Evolutionary conservation across 148 eudicot genomes (phyloP), one percentile per base, ranked within the genome.

Genomic region (Vaccinium darrowii): DNA sequence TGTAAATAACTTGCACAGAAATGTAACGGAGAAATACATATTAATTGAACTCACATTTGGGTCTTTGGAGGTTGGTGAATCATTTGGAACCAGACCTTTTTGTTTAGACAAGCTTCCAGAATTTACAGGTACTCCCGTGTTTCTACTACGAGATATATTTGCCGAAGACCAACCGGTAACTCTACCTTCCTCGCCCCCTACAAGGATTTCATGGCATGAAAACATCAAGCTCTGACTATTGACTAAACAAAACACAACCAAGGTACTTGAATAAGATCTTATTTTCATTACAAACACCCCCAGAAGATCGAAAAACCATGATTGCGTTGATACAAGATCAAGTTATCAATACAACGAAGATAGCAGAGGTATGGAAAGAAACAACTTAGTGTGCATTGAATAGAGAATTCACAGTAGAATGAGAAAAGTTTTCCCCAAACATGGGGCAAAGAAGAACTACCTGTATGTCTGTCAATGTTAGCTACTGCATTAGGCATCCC

Each of bases 151-250:
- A 85, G 94, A 88, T 69, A 90, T 89, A 83, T 94, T 92, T 82
- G 87, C 91, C 10, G 95, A 86, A 82, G 88, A 91, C 93, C 92
- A 90, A 72, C 94, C 92, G 58, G 88, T 84, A 80, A 88, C 90
- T 54, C 92, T 91, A 25, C 92, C 90, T 84, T 94, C 95, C 56
- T 93, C 95, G 84, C 81, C 92, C 79, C 93, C 98, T 95, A 87
- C 49, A 72, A 33, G 15, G 58, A 50, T 58, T 79, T 51, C 76
- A 81, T 50, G 51, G 13, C 19, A 63, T 6, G 23, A 57, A 4
- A 49, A 83, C n/a, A 80, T 83, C 78, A 63, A 65, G 53, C 60
- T 27, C 58, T 21, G 15, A 63, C 18, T 51, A 74, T 36, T 63
- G 8, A 19, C 56, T 49, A 12, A 5, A 50, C 12, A 76, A 19